Conservation (phyloP, 306 rosid genomes). For the Glycyrrhiza uralensis region DNA sequence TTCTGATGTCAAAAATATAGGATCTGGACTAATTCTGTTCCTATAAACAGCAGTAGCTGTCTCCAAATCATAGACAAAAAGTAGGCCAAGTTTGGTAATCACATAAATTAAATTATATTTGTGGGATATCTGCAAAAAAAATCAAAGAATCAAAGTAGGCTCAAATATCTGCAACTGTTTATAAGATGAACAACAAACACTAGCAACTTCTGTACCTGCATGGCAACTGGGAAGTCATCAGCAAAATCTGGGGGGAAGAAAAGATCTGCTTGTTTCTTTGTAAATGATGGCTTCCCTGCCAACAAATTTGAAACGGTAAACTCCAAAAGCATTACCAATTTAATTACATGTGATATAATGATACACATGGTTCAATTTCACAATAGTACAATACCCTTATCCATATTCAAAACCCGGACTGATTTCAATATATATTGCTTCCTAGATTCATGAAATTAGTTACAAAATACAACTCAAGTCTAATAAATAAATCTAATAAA, state of each 20-base stretch:
- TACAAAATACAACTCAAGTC: conserved; percentile 1
- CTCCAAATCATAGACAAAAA: conserved; percentile 97
- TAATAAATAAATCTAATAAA: neutral
- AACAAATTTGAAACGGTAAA: conserved; percentile 27
- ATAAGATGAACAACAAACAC: conserved; percentile 15
- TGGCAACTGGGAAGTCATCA: conserved; percentile 97
- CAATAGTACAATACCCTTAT: conserved; percentile 12
- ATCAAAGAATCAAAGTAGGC: neutral
- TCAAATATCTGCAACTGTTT: conserved; percentile 22
- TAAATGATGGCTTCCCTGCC: conserved; percentile 90
- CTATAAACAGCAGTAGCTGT: conserved; percentile 97
- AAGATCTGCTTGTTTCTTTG: conserved; percentile 98
- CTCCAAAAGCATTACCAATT: conserved; percentile 2
- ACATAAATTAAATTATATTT: conserved; percentile 91
- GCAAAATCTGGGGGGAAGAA: conserved; percentile 99
- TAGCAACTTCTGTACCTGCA: conserved; percentile 70
- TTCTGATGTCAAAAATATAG: conserved; percentile 95
- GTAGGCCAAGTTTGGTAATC: conserved; percentile 96
- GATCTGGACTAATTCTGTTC: conserved; percentile 98
- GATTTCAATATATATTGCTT: conserved; percentile 5
- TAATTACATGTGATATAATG: conserved; percentile 10
- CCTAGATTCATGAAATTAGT: neutral
- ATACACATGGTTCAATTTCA: conserved; percentile 5
- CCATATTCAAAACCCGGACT: neutral
- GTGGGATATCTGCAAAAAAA: conserved; percentile 83